Percentiles rank a stretch among this genome's conserved stretches.
Evolutionary conservation across 192 early-diverging fungal genomes (phyloP).

Genomic region (Podila epigama): DNA sequence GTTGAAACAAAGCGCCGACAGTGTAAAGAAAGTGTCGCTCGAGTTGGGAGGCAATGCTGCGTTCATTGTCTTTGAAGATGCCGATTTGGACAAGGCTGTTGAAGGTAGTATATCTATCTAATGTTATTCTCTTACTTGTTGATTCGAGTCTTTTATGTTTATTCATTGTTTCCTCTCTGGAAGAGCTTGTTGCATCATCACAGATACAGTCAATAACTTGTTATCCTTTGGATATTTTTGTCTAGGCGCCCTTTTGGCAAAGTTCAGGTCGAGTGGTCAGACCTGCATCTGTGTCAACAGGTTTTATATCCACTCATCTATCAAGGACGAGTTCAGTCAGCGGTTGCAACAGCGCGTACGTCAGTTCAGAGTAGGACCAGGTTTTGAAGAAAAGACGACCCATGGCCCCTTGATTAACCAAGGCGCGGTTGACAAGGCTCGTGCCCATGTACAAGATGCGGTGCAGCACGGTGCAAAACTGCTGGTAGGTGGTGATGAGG

Average conservation of each 20-base stretch:
- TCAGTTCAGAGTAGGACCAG: conserved; percentile 76
- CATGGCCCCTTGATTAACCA: conserved; percentile 87
- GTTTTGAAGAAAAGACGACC: conserved; percentile 66
- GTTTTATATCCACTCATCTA: conserved; percentile 73
- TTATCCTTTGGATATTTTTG: too few species aligned
- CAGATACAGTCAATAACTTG: too few species aligned
- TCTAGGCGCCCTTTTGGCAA: conserved; percentile 62
- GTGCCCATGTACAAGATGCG: conserved; percentile 75
- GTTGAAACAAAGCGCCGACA: conserved; percentile 63
- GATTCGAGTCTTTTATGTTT: too few species aligned
- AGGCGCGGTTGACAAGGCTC: conserved; percentile 72
- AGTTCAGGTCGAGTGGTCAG: conserved; percentile 82
- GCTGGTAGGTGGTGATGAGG: conserved; percentile 65
- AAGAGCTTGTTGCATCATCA: too few species aligned
- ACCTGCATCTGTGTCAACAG: conserved; percentile 83
- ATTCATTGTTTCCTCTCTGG: conserved; percentile 14
- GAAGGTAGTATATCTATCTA: conserved; percentile 41
- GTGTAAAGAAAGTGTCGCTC: conserved; percentile 80
- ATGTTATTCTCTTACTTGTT: background rate
- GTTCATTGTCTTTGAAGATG: conserved; percentile 80
- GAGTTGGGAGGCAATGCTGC: conserved; percentile 91
- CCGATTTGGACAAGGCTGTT: conserved; percentile 74
- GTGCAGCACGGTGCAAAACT: conserved; percentile 75
- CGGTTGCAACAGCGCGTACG: conserved; percentile 61
- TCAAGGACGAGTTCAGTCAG: conserved; percentile 71